phyloP scores from a whole-genome alignment of 306 rosid genomes.

The Hippophae rhamnoides region DNA sequence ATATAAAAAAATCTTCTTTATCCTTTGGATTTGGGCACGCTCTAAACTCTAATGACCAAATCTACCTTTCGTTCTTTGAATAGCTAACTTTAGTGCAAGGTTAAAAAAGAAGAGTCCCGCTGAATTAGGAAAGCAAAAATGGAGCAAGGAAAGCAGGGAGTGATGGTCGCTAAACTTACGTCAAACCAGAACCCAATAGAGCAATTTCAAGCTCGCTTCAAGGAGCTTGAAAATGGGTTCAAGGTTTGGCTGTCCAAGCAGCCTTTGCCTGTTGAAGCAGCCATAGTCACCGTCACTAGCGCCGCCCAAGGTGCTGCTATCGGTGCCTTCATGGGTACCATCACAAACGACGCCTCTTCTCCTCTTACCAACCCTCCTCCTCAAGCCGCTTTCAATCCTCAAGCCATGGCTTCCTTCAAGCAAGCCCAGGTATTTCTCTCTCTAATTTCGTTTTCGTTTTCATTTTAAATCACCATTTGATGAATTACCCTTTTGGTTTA shows the following conservation, averaged over 20 bases:
- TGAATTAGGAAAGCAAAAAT: conserved; percentile 10
- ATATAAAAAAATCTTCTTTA: background rate
- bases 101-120: background rate
- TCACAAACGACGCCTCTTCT: conserved; percentile 54
- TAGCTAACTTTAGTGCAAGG: background rate
- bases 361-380: conserved; percentile 46
- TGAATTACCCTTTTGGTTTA: background rate
- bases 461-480: background rate
- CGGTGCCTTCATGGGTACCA: conserved; percentile 82
- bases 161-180: conserved; percentile 28
- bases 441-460: background rate
- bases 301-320: conserved; percentile 91
- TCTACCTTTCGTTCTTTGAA: background rate
- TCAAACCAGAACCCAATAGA: conserved; percentile 67
- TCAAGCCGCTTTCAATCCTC: conserved; percentile 62
- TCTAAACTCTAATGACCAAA: background rate
- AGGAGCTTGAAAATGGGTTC: conserved; percentile 51
- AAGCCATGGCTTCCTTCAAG: conserved; percentile 75
- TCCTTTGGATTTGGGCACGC: background rate
- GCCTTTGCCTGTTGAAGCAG: conserved; percentile 72
- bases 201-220: conserved; percentile 55
- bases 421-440: conserved; percentile 71
- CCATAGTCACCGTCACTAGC: conserved; percentile 75
- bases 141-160: conserved; percentile 65
- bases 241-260: conserved; percentile 67